These are phyloP conservation scores for Farysia itapuensis DNA, from an alignment of 1,284 basidiomycete species.

Conservation along the genomic window DNA sequence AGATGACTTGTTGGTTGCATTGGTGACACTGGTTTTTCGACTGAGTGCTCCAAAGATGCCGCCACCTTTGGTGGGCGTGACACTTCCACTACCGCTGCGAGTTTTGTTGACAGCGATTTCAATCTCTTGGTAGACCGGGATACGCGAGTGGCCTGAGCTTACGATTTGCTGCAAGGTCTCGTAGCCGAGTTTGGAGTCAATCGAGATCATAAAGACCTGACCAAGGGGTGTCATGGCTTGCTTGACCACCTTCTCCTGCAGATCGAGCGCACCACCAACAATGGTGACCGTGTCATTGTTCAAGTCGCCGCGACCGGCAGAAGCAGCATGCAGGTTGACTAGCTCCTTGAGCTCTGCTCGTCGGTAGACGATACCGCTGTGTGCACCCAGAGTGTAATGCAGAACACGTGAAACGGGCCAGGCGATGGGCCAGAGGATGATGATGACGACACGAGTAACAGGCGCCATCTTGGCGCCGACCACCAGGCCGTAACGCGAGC, in stretches of 20 bases:
- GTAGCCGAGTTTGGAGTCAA: constrained; percentile 77
- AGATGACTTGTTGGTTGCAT: constrained; percentile 9
- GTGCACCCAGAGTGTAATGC: constrained; percentile 57
- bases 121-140: constrained; percentile 63
- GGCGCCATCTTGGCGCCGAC: constrained; percentile 59
- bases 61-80: constrained; percentile 19
- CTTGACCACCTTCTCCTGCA: constrained; percentile 71
- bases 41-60: constrained; percentile 29
- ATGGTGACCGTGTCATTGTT: constrained; percentile 75
- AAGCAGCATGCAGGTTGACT: constrained; percentile 71
- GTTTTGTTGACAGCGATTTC: constrained; percentile 54
- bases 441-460: constrained; percentile 55
- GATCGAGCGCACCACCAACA: constrained; percentile 73
- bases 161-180: constrained; percentile 74
- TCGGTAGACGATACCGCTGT: constrained; percentile 58
- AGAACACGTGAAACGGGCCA: constrained; percentile 60
- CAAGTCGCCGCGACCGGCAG: constrained; percentile 67
- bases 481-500: constrained; percentile 59
- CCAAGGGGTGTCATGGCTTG: constrained; percentile 78
- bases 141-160: constrained; percentile 73
- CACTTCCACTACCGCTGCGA: constrained; percentile 23
- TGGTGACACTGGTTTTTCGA: constrained; percentile 63
- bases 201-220: constrained; percentile 73
- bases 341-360: constrained; percentile 71
- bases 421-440: constrained; percentile 57